Evolutionary conservation across 176 grass and related monocot genomes (phyloP).

Genomic region (Neostapfia colusana): DNA sequence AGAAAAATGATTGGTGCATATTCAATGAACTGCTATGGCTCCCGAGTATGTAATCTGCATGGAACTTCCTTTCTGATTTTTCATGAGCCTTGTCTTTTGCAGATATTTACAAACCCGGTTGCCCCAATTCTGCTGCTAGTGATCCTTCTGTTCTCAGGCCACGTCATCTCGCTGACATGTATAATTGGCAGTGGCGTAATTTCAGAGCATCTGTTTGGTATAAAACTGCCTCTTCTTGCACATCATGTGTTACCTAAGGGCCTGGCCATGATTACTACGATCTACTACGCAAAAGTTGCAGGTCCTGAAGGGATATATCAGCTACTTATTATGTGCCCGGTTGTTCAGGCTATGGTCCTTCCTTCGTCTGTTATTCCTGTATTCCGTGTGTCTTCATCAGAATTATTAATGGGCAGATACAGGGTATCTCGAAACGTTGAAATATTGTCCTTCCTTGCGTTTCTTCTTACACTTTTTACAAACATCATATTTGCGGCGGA

Average conservation of each 20-base stretch:
- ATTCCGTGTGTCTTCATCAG: slow-evolving; percentile 72
- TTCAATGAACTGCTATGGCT: not conserved
- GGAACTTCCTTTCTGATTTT: slow-evolving; percentile 4
- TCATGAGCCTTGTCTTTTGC: slow-evolving; percentile 24
- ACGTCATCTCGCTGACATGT: slow-evolving; percentile 62
- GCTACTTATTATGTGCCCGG: slow-evolving; percentile 59
- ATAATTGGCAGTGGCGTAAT: slow-evolving; percentile 57
- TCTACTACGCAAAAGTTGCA: slow-evolving; percentile 56
- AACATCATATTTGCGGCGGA: slow-evolving; percentile 76
- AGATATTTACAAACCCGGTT: slow-evolving; percentile 64
- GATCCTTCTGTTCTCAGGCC: slow-evolving; percentile 77
- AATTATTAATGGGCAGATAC: slow-evolving; percentile 67
- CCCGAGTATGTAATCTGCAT: not conserved
- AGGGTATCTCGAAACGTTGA: slow-evolving; percentile 55
- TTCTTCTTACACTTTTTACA: slow-evolving; percentile 63
- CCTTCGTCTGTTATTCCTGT: slow-evolving; percentile 75
- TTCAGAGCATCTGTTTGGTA: slow-evolving; percentile 55
- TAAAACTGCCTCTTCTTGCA: slow-evolving; percentile 42
- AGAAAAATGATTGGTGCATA: not conserved
- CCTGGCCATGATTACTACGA: slow-evolving; percentile 50
- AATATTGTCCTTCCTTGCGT: slow-evolving; percentile 56
- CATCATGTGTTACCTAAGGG: slow-evolving; percentile 59
- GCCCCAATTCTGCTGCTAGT: slow-evolving; percentile 67
- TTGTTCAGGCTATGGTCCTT: slow-evolving; percentile 81
- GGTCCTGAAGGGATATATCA: slow-evolving; percentile 73